Base-by-base conservation (phyloP, 257 asterid species). In the Cynanchum wilfordii region DNA sequence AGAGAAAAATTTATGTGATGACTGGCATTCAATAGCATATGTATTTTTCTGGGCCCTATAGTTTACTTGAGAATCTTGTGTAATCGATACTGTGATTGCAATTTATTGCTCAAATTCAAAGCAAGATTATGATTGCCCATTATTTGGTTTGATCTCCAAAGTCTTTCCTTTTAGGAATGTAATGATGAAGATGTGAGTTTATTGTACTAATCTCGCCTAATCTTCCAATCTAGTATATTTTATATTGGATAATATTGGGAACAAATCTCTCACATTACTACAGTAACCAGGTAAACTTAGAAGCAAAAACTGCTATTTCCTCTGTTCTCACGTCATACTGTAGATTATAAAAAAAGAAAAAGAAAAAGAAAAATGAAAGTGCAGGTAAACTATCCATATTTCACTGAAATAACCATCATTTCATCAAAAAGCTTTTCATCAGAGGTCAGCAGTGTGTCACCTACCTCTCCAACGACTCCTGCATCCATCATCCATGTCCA, bases 401-500 rank as follows among this genome's bases (percentile, higher is more conserved):
- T n/a, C 42, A 52, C 47, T 22, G 29, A 33, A 63, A 63, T 59
- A 5, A 58, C 7, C 47, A 8, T 25, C 55, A 12, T 8, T 6
- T 16, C 27, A 51, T 4, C n/a, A 30, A 20, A 42, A 50, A 62
- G 58, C 45, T 60, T 44, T 60, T 60, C 59, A 72, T 40, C 24
- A 36, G n/a, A 64, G 52, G 55, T 64, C 72, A 65, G 29, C 27
- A 27, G 74, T 33, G 73, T 71, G 76, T n/a, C 62, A 67, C 76
- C 65, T 80, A 92, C 98, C 92, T 82, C 88, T 71, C 88, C 87
- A 54, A 78, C 86, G 66, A 84, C 82, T 38, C 98, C 94, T 1
- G 89, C 82, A 59, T 92, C 98, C 79, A 86, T 66, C 98, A 90
- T 90, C 98, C 98, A 92, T 66, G 85, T 74, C 80, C 87, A 79